Evolutionary conservation across 805 yeast genomes (phyloP).

Genomic region (Schizosaccharomyces japonicus): DNA sequence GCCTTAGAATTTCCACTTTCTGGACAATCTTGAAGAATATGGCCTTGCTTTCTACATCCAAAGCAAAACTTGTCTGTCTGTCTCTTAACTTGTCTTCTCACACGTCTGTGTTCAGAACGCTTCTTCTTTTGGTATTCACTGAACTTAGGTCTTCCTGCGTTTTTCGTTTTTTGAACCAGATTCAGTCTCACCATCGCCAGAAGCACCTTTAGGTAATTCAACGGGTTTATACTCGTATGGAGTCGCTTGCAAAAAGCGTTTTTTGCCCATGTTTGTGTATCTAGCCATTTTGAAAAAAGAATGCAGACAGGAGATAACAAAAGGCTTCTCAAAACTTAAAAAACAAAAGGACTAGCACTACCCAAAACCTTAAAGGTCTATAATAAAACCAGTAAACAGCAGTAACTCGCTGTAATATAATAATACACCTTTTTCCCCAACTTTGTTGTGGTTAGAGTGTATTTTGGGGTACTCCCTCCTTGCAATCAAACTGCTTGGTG

Average conservation of each 20-base stretch:
- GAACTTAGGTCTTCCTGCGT: background rate
- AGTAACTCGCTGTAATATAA: no score
- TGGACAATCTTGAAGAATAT: slow-evolving; percentile 4
- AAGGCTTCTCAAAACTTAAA: no score
- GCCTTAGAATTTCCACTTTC: background rate
- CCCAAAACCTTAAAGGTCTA: no score
- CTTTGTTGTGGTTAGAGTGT: no score
- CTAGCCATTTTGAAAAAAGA: slow-evolving; percentile 5
- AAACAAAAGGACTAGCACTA: no score
- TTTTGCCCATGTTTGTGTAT: slow-evolving; percentile 3
- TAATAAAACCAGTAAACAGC: no score
- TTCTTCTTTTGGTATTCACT: background rate
- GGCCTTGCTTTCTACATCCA: slow-evolving; percentile 3
- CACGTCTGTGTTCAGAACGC: slow-evolving; percentile 3
- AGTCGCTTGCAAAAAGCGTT: background rate
- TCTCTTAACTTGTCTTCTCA: background rate
- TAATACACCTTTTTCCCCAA: no score
- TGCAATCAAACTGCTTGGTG: no score
- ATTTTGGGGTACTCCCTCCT: no score
- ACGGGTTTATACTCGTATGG: background rate
- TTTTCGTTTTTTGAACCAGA: background rate
- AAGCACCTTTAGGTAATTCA: background rate
- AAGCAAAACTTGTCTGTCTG: slow-evolving; percentile 1
- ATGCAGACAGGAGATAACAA: no score
- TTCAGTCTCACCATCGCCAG: background rate